Percentiles rank a stretch among this genome's conserved stretches.
Evolutionary conservation across 164 flowering plant species (phyloP).

Genomic region (Nymphaea thermarum): DNA sequence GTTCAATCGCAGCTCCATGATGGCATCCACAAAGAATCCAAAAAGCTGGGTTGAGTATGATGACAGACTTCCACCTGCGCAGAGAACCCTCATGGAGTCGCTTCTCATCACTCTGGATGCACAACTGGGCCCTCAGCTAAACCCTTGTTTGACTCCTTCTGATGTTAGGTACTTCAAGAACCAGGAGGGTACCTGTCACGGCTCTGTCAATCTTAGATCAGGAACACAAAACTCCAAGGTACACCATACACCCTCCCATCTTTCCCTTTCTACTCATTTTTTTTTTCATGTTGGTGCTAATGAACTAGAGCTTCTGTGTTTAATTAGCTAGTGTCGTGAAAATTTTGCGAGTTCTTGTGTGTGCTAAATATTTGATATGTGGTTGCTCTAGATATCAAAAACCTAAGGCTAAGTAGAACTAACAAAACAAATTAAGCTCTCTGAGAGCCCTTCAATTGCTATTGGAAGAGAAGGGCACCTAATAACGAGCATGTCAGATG

Average conservation of each 20-base stretch:
- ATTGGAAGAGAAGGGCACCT: too few relatives aligned
- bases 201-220: slow-evolving; percentile 46
- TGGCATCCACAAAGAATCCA: too few relatives aligned
- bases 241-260: neutral
- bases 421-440: too few relatives aligned
- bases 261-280: too few relatives aligned
- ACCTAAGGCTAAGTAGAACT: too few relatives aligned
- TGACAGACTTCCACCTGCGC: neutral
- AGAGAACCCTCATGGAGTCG: slow-evolving; percentile 34
- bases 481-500: too few relatives aligned
- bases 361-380: too few relatives aligned
- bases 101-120: slow-evolving; percentile 40
- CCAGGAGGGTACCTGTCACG: slow-evolving; percentile 32
- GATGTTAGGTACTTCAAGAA: slow-evolving; percentile 46
- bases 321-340: neutral
- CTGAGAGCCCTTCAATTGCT: too few relatives aligned
- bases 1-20: too few relatives aligned
- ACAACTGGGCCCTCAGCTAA: slow-evolving; percentile 36
- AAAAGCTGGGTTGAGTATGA: neutral
- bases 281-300: neutral
- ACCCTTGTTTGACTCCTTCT: slow-evolving; percentile 47
- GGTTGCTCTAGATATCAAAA: too few relatives aligned
- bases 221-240: slow-evolving; percentile 37
- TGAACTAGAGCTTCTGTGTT: neutral
- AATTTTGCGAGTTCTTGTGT: too few relatives aligned